Evolutionary conservation across 495 filamentous ascomycete genomes (phyloP), one percentile per base, ranked within the genome.

Genomic region (Penicillium crystallinum): DNA sequence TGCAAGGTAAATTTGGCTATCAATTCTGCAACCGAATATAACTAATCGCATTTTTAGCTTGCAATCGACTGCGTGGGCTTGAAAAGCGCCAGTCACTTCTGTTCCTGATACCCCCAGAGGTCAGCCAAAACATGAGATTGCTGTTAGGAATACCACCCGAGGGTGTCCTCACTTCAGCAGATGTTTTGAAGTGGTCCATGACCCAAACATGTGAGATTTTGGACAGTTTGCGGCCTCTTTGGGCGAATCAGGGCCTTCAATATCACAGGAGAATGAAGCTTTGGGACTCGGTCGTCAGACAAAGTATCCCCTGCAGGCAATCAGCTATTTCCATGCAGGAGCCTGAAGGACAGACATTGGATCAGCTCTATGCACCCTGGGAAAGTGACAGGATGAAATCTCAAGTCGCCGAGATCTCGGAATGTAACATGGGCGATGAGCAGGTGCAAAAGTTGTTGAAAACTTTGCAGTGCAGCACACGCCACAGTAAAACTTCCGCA

Each of bases 41-140:
- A 37, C 27, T 48, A 1, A 52, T 27, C 27, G 31, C 39, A 10
- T 8, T 39, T 18, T 15, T 38, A 83, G 82, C 80, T 6, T 84
- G 79, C 47, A 83, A 81, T 77, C 52, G 81, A 36, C 80, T 84
- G 79, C 59, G 81, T 41, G 77, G 78, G 51, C 72, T 84, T 8
- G 81, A 78, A 2, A 54, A 70, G 21, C 78, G 81, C 0, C 81
- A 84, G 43, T 82, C 80, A 0, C 75, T 84, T 0, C 67, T 75
- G 0, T 82, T 84, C 41, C 74, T 72, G 35, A 66, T 74, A 0
- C 72, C 79, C 0, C 56, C 62, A 0, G 78, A 84, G 40, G 77
- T 85, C 45, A 48, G 37, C 15, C 30, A 49, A 25, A 52, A 27
- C 18, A 35, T 61, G 15, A 43, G 30, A 15, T 37, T 17, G 6